Percentiles rank a stretch among this genome's conserved stretches.
Conservation (phyloP, 1,284 basidiomycete genomes). For the Ganoderma meredithae region DNA sequence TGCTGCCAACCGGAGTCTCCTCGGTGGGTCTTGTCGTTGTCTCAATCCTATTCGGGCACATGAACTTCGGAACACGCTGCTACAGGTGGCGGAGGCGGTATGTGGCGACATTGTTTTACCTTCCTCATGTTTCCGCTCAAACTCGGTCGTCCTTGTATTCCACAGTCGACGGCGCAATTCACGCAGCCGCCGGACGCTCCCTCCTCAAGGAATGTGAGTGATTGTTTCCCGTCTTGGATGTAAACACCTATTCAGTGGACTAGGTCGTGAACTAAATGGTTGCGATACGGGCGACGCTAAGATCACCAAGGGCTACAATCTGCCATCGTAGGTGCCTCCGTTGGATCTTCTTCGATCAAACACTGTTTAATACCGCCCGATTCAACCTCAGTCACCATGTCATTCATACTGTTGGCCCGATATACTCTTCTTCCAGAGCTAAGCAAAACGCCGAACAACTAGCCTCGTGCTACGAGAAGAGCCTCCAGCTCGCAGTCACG, state of each 20-base stretch:
- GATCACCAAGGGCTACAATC: slow-evolving; percentile 77
- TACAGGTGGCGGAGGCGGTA: slow-evolving; percentile 76
- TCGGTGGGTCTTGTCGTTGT: slow-evolving; percentile 56
- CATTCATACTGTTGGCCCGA: slow-evolving; percentile 92
- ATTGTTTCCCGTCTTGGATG: slow-evolving; percentile 8
- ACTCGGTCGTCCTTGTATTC: slow-evolving; percentile 12
- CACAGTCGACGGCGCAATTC: slow-evolving; percentile 87
- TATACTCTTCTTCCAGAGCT: slow-evolving; percentile 60
- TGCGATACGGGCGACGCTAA: slow-evolving; percentile 87
- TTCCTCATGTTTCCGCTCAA: background rate
- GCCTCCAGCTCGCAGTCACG: slow-evolving; percentile 68
- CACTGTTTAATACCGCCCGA: background rate
- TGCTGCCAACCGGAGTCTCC: slow-evolving; percentile 81
- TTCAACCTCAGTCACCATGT: slow-evolving; percentile 62
- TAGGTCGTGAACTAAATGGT: slow-evolving; percentile 74
- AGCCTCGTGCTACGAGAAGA: slow-evolving; percentile 75
- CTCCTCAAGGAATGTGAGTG: slow-evolving; percentile 78
- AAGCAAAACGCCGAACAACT: slow-evolving; percentile 64
- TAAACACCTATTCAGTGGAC: background rate
- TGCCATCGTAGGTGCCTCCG: slow-evolving; percentile 63
- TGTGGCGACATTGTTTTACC: slow-evolving; percentile 29
- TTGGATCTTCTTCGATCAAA: background rate
- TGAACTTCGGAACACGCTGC: slow-evolving; percentile 16
- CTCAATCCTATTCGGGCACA: slow-evolving; percentile 12
- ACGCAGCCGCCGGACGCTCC: slow-evolving; percentile 80